phyloP scores from a whole-genome alignment of 2,329 filamentous ascomycete species.

The Cladophialophora immunda region DNA sequence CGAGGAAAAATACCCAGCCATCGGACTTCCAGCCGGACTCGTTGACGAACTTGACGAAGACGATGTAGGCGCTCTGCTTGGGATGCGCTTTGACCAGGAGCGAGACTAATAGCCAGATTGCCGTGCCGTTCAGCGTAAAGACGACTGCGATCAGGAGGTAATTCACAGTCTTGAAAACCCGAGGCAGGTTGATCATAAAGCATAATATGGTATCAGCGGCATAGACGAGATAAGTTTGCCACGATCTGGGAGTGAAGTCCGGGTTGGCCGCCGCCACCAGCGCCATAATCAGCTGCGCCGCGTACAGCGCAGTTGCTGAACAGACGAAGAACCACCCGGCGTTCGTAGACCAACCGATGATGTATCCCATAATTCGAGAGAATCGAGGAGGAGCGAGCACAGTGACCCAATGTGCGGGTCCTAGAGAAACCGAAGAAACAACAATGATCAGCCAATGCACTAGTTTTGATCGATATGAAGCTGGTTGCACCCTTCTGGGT shows the following conservation, averaged over 20 bases:
- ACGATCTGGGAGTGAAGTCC: conserved; percentile 22
- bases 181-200: conserved; percentile 23
- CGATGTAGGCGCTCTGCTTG: conserved; percentile 27
- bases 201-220: conserved; percentile 16
- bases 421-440: too few species aligned
- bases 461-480: too few species aligned
- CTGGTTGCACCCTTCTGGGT: too few species aligned
- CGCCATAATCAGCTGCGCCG: conserved; percentile 26
- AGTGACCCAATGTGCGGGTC: conserved; percentile 19
- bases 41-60: conserved; percentile 38
- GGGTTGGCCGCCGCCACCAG: conserved; percentile 22
- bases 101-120: conserved; percentile 40
- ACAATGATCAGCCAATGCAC: too few species aligned
- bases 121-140: conserved; percentile 31
- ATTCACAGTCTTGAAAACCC: conserved; percentile 26
- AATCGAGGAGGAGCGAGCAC: conserved; percentile 55
- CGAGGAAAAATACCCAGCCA: conserved; percentile 36
- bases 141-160: conserved; percentile 29
- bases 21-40: conserved; percentile 42
- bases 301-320: conserved; percentile 43
- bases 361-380: conserved; percentile 56
- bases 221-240: conserved; percentile 41
- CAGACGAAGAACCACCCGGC: conserved; percentile 62
- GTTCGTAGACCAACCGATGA: conserved; percentile 63
- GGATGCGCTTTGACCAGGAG: conserved; percentile 38